These are phyloP conservation scores for Spatholobus suberectus DNA, from an alignment of 306 rosid species.

Conservation along the genomic window DNA sequence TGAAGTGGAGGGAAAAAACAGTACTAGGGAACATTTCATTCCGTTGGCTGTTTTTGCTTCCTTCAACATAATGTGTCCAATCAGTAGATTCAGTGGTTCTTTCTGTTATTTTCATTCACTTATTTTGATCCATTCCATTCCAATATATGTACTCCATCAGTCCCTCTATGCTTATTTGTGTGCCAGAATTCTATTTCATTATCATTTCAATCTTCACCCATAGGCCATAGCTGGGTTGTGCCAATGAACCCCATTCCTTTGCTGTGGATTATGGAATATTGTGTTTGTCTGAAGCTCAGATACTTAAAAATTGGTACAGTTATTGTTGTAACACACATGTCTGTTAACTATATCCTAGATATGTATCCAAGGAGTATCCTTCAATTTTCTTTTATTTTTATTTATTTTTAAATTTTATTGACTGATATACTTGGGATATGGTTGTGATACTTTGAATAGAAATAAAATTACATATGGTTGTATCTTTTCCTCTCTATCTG, in stretches of 20 bases:
- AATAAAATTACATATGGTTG: not conserved
- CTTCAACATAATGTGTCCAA: not conserved
- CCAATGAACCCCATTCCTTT: conserved; percentile 20
- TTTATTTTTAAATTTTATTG: not conserved
- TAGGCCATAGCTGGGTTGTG: not conserved
- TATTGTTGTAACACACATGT: not conserved
- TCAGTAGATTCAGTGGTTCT: not conserved
- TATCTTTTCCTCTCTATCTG: not conserved
- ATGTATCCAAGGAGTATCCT: not conserved
- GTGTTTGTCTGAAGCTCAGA: not conserved
- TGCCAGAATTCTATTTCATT: not conserved
- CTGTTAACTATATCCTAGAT: not conserved
- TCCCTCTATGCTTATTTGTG: not conserved
- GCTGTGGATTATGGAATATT: not conserved
- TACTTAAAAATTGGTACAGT: not conserved
- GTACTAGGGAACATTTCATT: conserved; percentile 1
- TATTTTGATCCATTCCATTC: not conserved
- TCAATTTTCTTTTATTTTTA: not conserved
- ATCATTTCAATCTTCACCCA: conserved; percentile 29
- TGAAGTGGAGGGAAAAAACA: not conserved
- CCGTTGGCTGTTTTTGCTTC: not conserved
- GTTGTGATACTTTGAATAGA: not conserved
- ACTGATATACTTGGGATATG: not conserved
- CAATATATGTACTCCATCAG: conserved; percentile 17
- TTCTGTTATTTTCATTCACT: not conserved